These are phyloP conservation scores for Leccinum broughii DNA, from an alignment of 768 basidiomycete genomes.

Conservation along the genomic window DNA sequence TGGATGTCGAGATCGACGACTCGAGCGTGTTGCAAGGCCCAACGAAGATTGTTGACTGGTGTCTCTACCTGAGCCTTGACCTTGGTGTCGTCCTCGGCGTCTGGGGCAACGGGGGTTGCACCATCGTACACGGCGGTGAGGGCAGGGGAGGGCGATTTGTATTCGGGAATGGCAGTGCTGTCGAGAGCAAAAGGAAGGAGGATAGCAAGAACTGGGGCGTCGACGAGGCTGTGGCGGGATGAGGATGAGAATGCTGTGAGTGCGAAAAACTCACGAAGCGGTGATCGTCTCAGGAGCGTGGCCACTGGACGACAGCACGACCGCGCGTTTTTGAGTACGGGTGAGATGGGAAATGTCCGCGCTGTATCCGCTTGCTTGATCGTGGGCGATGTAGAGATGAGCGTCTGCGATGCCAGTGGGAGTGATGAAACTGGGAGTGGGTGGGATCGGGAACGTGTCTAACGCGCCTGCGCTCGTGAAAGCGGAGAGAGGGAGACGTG, in stretches of 20 bases:
- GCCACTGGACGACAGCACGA: conserved; percentile 56
- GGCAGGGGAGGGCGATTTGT: conserved; percentile 32
- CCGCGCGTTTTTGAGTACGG: conserved; percentile 52
- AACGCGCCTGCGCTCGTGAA: conserved; percentile 68
- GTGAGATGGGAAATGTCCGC: conserved; percentile 43
- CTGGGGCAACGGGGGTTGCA: conserved; percentile 39
- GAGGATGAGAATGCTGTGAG: neutral
- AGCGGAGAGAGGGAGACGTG: conserved; percentile 72
- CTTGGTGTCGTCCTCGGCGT: conserved; percentile 18
- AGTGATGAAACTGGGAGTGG: conserved; percentile 65
- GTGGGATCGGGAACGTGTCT: conserved; percentile 66
- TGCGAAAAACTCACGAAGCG: conserved; percentile 37
- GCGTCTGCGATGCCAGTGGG: conserved; percentile 69
- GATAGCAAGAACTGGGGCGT: conserved; percentile 52
- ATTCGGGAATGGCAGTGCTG: conserved; percentile 41
- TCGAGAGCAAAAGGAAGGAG: conserved; percentile 63
- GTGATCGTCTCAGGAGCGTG: conserved; percentile 39
- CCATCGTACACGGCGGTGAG: conserved; percentile 58
- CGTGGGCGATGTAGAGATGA: conserved; percentile 50
- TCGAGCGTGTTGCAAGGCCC: conserved; percentile 63
- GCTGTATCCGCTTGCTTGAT: conserved; percentile 21
- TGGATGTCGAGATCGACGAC: conserved; percentile 74
- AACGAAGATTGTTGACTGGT: conserved; percentile 55
- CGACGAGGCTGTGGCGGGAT: conserved; percentile 16
- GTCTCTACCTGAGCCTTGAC: conserved; percentile 32